Evolutionary conservation across 148 eudicot species (phyloP), one percentile per base, ranked within the genome.

Genomic region (Hydrangea macrophylla): DNA sequence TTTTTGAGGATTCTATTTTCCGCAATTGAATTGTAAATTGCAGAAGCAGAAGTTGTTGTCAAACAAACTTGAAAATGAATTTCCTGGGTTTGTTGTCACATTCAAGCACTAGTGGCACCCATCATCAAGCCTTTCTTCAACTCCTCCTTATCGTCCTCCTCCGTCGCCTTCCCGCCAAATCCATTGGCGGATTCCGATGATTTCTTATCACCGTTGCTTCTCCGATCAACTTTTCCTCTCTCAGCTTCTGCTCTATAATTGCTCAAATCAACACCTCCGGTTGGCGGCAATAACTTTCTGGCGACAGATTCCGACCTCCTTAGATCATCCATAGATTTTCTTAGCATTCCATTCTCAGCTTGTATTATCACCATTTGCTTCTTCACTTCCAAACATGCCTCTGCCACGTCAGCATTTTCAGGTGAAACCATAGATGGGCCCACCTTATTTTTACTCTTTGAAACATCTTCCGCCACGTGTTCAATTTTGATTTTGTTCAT

Each of bases 401-500:
- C 83, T 5, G 75, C 87, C 80, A 92, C 64, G n/a, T 81, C 77
- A 58, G 58, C 81, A 67, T 24, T 26, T 37, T 70, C 70, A 32
- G 33, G 67, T 0, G 45, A 30, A 26, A 2, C 53, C 37, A 31
- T 31, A 17, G 54, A 65, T 4, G 57, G 60, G 0, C 60, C 77
- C 64, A 45, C 79, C 33, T 31, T 45, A 9, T 9, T 15, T 30
- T 53, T 28, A 2, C 37, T 62, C 64, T 63, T 82, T 59, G 58
- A 51, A 40, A 70, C 78, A 2, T 36, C 70, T 40, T 63, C 79
- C 23, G 80, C 80, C 84, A 86, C 87, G 75, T 86, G 94, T 76
- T 92, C 92, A 61, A 92, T 77, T 62, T 88, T 81, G 30, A 92
- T 90, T 71, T 92, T 92, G 64, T 88, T 82, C 78, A 92, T 80